Base-by-base conservation (phyloP, 257 asterid genomes). In the Parsonsia alboflavescens region DNA sequence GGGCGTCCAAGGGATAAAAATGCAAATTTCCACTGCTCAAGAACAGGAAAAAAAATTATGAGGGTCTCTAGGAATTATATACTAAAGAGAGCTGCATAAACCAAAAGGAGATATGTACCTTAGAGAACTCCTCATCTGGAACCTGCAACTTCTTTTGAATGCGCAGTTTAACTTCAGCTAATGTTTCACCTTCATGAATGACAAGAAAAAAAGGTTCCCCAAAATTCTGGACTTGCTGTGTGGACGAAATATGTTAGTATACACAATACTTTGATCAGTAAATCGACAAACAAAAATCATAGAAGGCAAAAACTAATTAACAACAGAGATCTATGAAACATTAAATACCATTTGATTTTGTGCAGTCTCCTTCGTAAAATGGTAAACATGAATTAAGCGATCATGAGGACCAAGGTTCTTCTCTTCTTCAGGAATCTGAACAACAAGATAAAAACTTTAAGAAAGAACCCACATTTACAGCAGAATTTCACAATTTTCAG, bases 201-300 rank as follows among this genome's bases (percentile, higher is more conserved):
- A 89, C 92, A 85, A 95, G 81, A 76, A 92, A 90, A 87, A 95
- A 92, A 39, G 99, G 99, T 48, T 95, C 98, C 80, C 98, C 99
- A 26, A 95, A 95, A 80, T 92, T 90, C 86, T 88, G 97, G 81
- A 90, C 88, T 86, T 89, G 96, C 99, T 92, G 93, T 26, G 54
- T 54, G 48, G 10, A 68, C 70, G 52, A 68, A 56, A 36, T 50
- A 22, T 44, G 52, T 58, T 68, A 71, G 12, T 9, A 36, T 52
- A 68, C 69, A 78, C 21, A 24, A 45, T n/a, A 79, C 21, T n/a
- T 28, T 44, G 72, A 79, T 54, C 56, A 44, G 10, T 44, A n/a
- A 36, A 57, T 62, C 71, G 52, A 50, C 15, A 12, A 63, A 21
- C 69, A 33, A 7, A 36, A 1, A 65, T 16, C 48, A 7, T 7